Evolutionary conservation across 2,329 filamentous ascomycete genomes (phyloP), one percentile per base, ranked within the genome.

Genomic region (Zymoseptoria tritici): DNA sequence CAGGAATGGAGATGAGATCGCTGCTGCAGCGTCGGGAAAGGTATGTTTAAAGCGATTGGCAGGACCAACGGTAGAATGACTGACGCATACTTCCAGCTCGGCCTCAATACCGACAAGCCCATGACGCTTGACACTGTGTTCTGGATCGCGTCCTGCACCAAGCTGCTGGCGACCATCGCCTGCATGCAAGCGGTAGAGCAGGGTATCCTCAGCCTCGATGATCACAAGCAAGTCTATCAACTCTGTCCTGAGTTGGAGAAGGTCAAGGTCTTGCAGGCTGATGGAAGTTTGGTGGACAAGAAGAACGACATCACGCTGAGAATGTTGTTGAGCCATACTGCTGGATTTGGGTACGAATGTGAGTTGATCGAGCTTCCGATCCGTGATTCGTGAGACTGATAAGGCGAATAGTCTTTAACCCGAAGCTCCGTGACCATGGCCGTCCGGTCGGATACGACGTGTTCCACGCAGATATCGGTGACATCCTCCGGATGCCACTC

Each of bases 51-150:
- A 13, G 22, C 16, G 11, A 24, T n/a, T 24, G 5, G 1, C 20
- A 53, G 9, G 52, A 4, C 26, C 52, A 7, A 3, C 26, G 24
- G 20, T 53, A 1, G 3, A 53, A 26, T 16, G 11, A 29, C 52
- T 29, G 29, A 53, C 21, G 9, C 52, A 24, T 16, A 6, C 16
- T 53, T 22, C n/a, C 52, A 53, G 52, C 67, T 69, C 24, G 73
- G 75, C 13, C 58, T 78, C 4, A 69, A 74, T 7, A 70, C 69
- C 2, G 64, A 74, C 0, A 78, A 83, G 52, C 74, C 79, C 3
- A 84, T 89, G 81, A 79, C 79, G 0, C 72, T 84, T 0, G 84
- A 89, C 49, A 83, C 77, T 8, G 74, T 84, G 0, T 88, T 86
- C 66, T 83, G 80, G 79, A 79, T 83, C 20, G 80, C 80, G 1